Conservation (phyloP, 2,329 filamentous ascomycete species). For the Macrophomina pseudophaseolina region DNA sequence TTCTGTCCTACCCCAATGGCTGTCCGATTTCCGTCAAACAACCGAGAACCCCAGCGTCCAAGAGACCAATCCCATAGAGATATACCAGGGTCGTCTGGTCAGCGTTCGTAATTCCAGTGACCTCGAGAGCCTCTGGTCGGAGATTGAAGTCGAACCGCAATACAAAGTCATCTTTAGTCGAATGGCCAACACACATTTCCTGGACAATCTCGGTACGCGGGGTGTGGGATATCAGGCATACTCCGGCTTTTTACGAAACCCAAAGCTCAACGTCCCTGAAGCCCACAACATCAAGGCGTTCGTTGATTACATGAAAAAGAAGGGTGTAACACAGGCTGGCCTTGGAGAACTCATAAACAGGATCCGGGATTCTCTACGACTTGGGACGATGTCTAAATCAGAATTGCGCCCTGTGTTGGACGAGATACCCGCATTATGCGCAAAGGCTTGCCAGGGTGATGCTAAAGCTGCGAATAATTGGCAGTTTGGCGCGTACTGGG, state of each 20-base stretch:
- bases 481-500: constrained; percentile 13
- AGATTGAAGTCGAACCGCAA: constrained; percentile 6
- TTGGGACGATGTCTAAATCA: constrained; percentile 3
- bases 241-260: constrained; percentile 14
- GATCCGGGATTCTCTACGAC: constrained; percentile 1
- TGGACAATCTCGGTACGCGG: not conserved
- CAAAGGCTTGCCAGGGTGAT: not conserved
- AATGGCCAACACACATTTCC: constrained; percentile 20
- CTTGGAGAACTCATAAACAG: not conserved
- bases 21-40: not conserved
- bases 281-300: constrained; percentile 7
- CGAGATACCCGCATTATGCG: not conserved
- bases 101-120: not conserved
- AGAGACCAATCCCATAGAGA: not conserved
- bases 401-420: constrained; percentile 8
- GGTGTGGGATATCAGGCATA: not conserved
- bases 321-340: not conserved
- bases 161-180: constrained; percentile 3
- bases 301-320: not conserved
- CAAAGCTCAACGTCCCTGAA: not conserved
- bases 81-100: not conserved
- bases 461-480: not conserved
- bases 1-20: constrained; percentile 11
- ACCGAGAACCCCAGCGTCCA: not conserved
- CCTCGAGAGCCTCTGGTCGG: constrained; percentile 1